These are phyloP conservation scores for Coemansia sp. DNA, from an alignment of 192 early-diverging fungal species.

Conservation along the genomic window DNA sequence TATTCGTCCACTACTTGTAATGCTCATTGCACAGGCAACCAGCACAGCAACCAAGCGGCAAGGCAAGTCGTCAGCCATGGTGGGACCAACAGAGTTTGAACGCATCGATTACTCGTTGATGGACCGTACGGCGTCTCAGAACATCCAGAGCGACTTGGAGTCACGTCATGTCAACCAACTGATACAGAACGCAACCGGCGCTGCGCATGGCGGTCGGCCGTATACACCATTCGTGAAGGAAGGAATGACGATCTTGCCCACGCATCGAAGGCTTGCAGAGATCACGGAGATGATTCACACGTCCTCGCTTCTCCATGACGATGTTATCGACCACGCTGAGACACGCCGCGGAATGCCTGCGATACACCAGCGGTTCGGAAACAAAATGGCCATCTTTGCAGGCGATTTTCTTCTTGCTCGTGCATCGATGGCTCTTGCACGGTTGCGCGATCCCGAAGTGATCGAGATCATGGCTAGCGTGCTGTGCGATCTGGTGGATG, in stretches of 20 bases:
- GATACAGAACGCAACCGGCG: slow-evolving; percentile 30
- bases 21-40: slow-evolving; percentile 87
- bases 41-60: slow-evolving; percentile 62
- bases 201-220: slow-evolving; percentile 36
- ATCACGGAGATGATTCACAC: slow-evolving; percentile 99
- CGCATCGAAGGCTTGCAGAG: slow-evolving; percentile 91
- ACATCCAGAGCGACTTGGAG: slow-evolving; percentile 41
- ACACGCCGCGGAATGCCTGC: slow-evolving; percentile 74
- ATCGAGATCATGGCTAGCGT: slow-evolving; percentile 91
- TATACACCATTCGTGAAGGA: slow-evolving; percentile 30
- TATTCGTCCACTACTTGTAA: slow-evolving; percentile 87
- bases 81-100: slow-evolving; percentile 29
- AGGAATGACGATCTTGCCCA: slow-evolving; percentile 67
- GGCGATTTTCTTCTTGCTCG: slow-evolving; percentile 93
- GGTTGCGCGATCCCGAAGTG: slow-evolving; percentile 86
- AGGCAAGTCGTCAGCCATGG: slow-evolving; percentile 33
- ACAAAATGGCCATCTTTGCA: slow-evolving; percentile 95
- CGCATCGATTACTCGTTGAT: slow-evolving; percentile 57
- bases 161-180: slow-evolving; percentile 34
- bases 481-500: slow-evolving; percentile 92
- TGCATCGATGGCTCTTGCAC: slow-evolving; percentile 87
- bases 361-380: slow-evolving; percentile 87
- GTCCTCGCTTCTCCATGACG: slow-evolving; percentile 92
- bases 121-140: slow-evolving; percentile 62
- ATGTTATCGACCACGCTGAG: slow-evolving; percentile 80